Evolutionary conservation across 306 rosid species (phyloP).

Genomic region (Vigna unguiculata): DNA sequence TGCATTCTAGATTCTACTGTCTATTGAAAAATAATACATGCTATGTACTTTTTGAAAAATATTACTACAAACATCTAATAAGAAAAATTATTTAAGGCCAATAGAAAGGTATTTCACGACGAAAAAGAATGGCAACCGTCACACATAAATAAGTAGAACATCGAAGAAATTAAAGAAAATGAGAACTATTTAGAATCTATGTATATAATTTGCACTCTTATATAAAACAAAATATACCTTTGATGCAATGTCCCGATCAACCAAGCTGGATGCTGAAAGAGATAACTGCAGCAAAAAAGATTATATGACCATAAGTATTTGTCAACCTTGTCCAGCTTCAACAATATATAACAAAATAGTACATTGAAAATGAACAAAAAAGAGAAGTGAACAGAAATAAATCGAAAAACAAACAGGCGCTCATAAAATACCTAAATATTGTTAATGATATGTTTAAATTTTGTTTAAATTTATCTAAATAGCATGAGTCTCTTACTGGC

Average conservation of each 20-base stretch:
- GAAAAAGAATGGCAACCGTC: neutral
- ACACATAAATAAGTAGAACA: neutral
- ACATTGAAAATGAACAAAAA: neutral
- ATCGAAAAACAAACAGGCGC: conserved; percentile 8
- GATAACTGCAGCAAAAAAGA: conserved; percentile 65
- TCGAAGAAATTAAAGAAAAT: neutral
- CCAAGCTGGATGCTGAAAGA: conserved; percentile 67
- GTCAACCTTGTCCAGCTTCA: neutral
- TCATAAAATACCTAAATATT: neutral
- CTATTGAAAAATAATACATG: neutral
- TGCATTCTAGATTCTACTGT: neutral
- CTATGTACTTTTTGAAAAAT: conserved; percentile 1
- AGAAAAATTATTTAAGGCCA: neutral
- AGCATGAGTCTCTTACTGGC: too few relatives aligned
- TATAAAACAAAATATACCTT: conserved; percentile 44
- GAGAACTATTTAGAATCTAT: neutral
- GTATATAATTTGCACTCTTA: neutral
- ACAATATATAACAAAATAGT: neutral
- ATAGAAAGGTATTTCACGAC: neutral
- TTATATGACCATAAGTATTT: conserved; percentile 40
- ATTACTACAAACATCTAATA: neutral
- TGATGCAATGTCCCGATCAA: conserved; percentile 65
- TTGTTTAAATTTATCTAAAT: too few relatives aligned
- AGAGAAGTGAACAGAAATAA: neutral
- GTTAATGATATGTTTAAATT: too few relatives aligned